Evolutionary conservation across 768 basidiomycete genomes (phyloP).

Genomic region (Termitomyces sp.): DNA sequence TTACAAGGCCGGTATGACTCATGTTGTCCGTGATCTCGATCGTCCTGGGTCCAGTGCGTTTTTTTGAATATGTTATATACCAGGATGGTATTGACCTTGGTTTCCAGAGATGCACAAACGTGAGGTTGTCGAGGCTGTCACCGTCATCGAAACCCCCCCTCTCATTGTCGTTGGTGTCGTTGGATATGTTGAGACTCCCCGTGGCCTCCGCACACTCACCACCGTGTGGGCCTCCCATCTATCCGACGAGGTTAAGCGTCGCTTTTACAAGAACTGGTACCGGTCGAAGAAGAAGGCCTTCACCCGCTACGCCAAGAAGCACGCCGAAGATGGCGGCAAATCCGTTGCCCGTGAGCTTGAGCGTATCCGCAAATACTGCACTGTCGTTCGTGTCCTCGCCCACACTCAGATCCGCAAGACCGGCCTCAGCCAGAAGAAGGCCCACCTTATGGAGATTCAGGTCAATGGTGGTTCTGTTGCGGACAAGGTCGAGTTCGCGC

Average conservation of each 20-base stretch:
- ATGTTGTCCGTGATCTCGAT: constrained; percentile 98
- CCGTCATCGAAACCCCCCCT: constrained; percentile 94
- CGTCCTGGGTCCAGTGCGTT: constrained; percentile 97
- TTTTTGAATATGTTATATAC: constrained; percentile 16
- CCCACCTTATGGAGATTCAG: constrained; percentile 99
- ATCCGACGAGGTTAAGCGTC: constrained; percentile 95
- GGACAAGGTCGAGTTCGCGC: constrained; percentile 96
- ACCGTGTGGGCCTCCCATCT: constrained; percentile 99
- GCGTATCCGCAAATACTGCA: constrained; percentile 99
- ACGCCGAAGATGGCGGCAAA: constrained; percentile 92
- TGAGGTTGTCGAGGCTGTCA: constrained; percentile 97
- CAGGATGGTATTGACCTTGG: neutral
- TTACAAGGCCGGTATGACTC: constrained; percentile 99
- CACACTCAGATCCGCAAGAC: constrained; percentile 99
- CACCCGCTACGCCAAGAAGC: constrained; percentile 99
- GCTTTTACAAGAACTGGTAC: constrained; percentile 99
- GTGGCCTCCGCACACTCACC: constrained; percentile 96
- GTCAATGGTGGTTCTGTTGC: constrained; percentile 94
- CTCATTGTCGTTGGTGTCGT: constrained; percentile 97
- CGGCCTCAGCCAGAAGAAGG: constrained; percentile 97
- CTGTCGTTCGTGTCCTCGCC: constrained; percentile 97
- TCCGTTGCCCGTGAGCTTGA: constrained; percentile 93
- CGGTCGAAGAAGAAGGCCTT: constrained; percentile 99
- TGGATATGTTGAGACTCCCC: constrained; percentile 99
- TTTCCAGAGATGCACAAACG: constrained; percentile 97